Evolutionary conservation across 2,329 filamentous ascomycete genomes (phyloP).

Genomic region (Neofusicoccum kwambonambiense): DNA sequence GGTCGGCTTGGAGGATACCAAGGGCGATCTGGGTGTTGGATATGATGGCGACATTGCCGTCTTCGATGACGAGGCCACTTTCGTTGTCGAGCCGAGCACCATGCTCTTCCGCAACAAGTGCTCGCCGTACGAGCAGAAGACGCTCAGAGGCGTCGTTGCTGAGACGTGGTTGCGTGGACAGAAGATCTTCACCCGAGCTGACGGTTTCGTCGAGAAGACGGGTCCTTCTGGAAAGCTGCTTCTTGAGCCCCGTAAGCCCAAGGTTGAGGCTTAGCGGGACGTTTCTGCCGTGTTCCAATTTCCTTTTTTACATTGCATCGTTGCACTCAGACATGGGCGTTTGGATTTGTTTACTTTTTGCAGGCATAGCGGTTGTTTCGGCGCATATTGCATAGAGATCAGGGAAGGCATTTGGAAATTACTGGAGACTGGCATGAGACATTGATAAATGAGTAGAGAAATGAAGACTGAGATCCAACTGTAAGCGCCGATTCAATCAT

Average conservation of each 20-base stretch:
- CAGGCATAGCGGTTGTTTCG: background rate
- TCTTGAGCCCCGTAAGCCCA: conserved; percentile 46
- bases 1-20: conserved; percentile 76
- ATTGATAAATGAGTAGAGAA: background rate
- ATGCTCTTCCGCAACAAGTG: conserved; percentile 96
- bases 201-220: conserved; percentile 59
- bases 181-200: conserved; percentile 71
- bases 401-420: background rate
- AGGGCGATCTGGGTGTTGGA: conserved; percentile 77
- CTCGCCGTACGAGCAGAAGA: conserved; percentile 82
- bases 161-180: conserved; percentile 83
- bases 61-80: conserved; percentile 81
- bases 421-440: background rate
- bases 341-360: background rate
- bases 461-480: background rate
- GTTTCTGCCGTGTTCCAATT: background rate
- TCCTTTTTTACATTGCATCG: background rate
- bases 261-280: background rate
- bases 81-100: conserved; percentile 65
- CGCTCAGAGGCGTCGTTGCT: conserved; percentile 71
- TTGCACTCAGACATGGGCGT: background rate
- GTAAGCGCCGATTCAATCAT: background rate
- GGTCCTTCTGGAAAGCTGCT: conserved; percentile 51
- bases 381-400: background rate
- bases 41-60: conserved; percentile 90